Evolutionary conservation across 164 flowering plant species (phyloP), one percentile per base, ranked within the genome.

Genomic region (Vitis rotundifolia): DNA sequence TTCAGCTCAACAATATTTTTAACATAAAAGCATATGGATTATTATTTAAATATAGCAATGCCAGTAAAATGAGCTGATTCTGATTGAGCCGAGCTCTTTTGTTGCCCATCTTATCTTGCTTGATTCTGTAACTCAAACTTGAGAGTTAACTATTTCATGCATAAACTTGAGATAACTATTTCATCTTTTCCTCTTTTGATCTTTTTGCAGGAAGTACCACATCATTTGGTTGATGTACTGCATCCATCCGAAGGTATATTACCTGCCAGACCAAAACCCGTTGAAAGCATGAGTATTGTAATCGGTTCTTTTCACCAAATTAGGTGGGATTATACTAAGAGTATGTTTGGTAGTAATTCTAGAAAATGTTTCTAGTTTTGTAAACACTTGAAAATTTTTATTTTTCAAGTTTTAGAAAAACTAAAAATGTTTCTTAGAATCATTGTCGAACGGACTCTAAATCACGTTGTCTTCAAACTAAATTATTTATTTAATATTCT

Each of bases 171-270:
- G 28, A 44, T 64, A 53, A 44, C 60, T 58, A 6, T 63, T 71
- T 70, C 19, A 37, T 64, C 57, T 49, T 2, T 70, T 61, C 37
- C 19, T 52, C 37, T 54, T 53, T 51, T 18, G 13, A 16, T n/a
- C 18, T 31, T 49, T 57, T 59, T 75, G 74, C 84, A 94, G 97
- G 99, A 91, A 82, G 97, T 94, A 56, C 91, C 86, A 52, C 99
- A 94, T 76, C 97, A 94, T 85, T 79, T 94, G 75, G 28, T 94
- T 79, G 99, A 94, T 75, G 85, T 92, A 71, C 80, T 92, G 78
- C 83, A 88, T 62, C 99, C 97, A 44, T 85, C 87, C 55, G 87
- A 92, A 86, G 98, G 98, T 94, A 84, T 75, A 48, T 63, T 63
- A 14, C 22, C 11, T 63, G n/a, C 22, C 16, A 66, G 63, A 70